phyloP scores from a whole-genome alignment of 495 filamentous ascomycete genomes.

The Penicillium tannophilum region DNA sequence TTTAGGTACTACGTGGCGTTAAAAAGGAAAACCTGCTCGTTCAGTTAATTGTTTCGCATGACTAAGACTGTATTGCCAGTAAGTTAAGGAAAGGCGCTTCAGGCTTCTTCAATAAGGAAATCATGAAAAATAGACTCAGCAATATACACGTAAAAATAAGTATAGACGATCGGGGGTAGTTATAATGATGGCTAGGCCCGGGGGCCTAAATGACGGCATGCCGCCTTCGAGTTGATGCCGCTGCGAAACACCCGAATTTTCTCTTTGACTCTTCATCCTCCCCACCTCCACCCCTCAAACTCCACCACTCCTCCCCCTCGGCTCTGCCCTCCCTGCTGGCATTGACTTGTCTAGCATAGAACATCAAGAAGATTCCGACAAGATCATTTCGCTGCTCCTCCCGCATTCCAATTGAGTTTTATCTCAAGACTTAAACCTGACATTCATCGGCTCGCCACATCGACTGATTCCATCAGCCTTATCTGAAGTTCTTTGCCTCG shows the following conservation, averaged over 20 bases:
- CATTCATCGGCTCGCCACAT: slow-evolving; percentile 13
- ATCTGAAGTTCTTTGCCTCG: not conserved
- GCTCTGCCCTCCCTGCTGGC: slow-evolving; percentile 47
- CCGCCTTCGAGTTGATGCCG: slow-evolving; percentile 24
- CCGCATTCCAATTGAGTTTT: slow-evolving; percentile 28
- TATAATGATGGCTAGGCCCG: slow-evolving; percentile 5
- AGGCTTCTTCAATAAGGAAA: too few relatives aligned
- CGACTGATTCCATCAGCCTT: slow-evolving; percentile 4
- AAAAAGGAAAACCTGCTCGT: not conserved
- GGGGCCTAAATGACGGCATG: slow-evolving; percentile 31
- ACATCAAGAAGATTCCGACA: slow-evolving; percentile 25
- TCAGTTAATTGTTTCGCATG: too few relatives aligned
- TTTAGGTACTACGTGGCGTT: slow-evolving; percentile 3
- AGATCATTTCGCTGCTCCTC: slow-evolving; percentile 8
- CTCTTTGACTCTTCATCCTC: slow-evolving; percentile 33
- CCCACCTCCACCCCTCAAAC: slow-evolving; percentile 29
- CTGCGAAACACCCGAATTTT: slow-evolving; percentile 34
- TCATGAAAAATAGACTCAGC: too few relatives aligned
- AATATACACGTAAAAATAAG: too few relatives aligned
- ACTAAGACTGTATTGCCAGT: too few relatives aligned
- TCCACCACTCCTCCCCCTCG: slow-evolving; percentile 40
- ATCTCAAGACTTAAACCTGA: slow-evolving; percentile 3
- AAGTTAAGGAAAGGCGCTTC: not conserved
- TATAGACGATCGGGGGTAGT: not conserved
- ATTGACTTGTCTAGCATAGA: slow-evolving; percentile 57